Base-by-base conservation (phyloP, 192 early-diverging fungal genomes). In the Dimargaris xerosporica region DNA sequence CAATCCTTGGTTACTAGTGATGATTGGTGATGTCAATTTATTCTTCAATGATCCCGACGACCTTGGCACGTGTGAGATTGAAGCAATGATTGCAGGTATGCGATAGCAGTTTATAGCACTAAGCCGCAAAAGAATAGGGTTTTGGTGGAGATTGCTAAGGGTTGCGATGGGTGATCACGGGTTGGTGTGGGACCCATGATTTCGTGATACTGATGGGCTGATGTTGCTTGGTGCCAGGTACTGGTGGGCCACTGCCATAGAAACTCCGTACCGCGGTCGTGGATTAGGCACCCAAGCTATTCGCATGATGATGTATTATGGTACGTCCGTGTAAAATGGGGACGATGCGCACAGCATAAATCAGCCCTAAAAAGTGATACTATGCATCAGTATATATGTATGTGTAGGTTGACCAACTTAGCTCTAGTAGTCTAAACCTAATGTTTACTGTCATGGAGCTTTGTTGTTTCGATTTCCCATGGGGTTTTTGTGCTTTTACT, bases 11-110 rank as follows among this genome's bases (percentile, higher is more conserved):
- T 19, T 44, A 19, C 34, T n/a, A 30, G 44, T 34, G 12, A 95
- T 98, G 93, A 78, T 93, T 25, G 94, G 94, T 4, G 93, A 98
- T 71, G 90, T 93, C 23, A 98, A 98, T 70, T 82, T 98, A 54
- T 98, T 88, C 69, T 85, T 91, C 45, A 93, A 91, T 71, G 87
- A 90, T 71, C 69, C 72, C 56, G 81, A 94, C 54, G 79, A 89
- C 66, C 73, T 73, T 15, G 63, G 74, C 65, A 73, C 15, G 69
- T 88, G 85, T 21, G 94, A 98, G 70, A 83, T 98, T 53, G 93
- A 96, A 59, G 82, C 93, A 25, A 98, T 98, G 94, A 83, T 98
- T 69, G 94, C 94, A 44, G 92, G 78, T 75, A 79, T 67, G 72
- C 68, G 28, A 23, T 19, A 50, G 4, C 10, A 19, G 15, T 10